Percentiles rank a stretch among this genome's conserved stretches.
Evolutionary conservation across 2,329 filamentous ascomycete genomes (phyloP).

Genomic region (Colletotrichum gloeosporioides): DNA sequence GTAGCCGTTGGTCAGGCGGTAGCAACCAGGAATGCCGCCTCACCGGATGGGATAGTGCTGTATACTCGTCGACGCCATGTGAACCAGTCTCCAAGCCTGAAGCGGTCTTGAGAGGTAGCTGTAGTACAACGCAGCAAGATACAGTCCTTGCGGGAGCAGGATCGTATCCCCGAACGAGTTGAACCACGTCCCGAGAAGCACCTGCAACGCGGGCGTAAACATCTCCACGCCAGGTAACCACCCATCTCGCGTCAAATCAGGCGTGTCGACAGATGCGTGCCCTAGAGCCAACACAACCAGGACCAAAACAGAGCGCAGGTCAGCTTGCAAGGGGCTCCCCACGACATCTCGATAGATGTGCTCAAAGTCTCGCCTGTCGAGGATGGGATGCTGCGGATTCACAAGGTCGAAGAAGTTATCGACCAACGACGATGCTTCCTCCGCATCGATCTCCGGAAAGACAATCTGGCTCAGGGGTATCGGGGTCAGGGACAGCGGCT

Average conservation of each 20-base stretch:
- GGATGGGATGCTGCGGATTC: background rate
- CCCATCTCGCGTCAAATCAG: background rate
- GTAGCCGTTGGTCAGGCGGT: background rate
- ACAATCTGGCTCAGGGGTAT: background rate
- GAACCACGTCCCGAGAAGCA: background rate
- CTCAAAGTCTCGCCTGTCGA: background rate
- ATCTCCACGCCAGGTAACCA: background rate
- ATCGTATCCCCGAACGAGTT: background rate
- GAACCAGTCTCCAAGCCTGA: slow-evolving; percentile 24
- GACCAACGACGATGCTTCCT: background rate
- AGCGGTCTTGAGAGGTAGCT: background rate
- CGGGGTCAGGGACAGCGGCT: background rate
- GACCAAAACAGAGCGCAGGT: background rate
- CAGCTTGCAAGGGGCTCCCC: background rate
- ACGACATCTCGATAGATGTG: background rate
- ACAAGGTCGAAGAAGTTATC: background rate
- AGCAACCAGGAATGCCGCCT: background rate
- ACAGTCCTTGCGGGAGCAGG: background rate
- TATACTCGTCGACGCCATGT: slow-evolving; percentile 26
- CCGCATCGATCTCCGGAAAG: background rate
- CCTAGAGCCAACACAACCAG: background rate
- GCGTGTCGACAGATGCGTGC: background rate
- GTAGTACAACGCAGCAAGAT: background rate
- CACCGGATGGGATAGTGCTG: slow-evolving; percentile 23
- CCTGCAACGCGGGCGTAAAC: background rate